Percentiles rank a stretch among this genome's conserved stretches.
phyloP scores from a whole-genome alignment of 805 yeast species.

The Cyberlindnera bimundalis region DNA sequence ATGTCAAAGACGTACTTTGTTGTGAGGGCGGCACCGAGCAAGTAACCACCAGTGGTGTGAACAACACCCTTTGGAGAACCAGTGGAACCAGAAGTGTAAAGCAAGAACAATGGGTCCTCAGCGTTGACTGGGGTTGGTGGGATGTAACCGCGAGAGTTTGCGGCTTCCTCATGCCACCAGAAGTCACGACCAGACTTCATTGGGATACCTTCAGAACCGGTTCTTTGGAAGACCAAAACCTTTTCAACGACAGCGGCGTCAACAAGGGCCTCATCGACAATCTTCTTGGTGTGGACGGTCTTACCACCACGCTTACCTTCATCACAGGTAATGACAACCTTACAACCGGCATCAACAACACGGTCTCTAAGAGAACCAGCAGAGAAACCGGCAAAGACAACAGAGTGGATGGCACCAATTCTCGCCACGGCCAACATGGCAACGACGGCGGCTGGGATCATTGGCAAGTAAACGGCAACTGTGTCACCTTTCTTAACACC shows the following conservation, averaged over 20 bases:
- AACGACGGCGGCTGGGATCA: constrained; percentile 77
- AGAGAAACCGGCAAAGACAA: constrained; percentile 84
- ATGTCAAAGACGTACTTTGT: constrained; percentile 76
- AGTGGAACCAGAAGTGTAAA: constrained; percentile 84
- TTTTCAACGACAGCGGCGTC: constrained; percentile 52
- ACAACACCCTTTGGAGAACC: constrained; percentile 88
- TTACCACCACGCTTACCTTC: constrained; percentile 84
- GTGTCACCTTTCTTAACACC: constrained; percentile 81
- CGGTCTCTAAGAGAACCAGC: constrained; percentile 91
- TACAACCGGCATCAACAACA: constrained; percentile 75
- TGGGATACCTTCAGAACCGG: constrained; percentile 38
- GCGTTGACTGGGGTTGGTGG: constrained; percentile 74
- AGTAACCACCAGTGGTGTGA: constrained; percentile 77
- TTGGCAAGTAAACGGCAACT: constrained; percentile 82
- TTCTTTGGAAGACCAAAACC: constrained; percentile 71
- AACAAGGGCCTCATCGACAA: constrained; percentile 67
- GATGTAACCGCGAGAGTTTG: constrained; percentile 61
- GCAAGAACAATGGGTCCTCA: constrained; percentile 79
- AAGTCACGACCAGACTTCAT: constrained; percentile 44
- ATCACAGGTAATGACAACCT: constrained; percentile 73
- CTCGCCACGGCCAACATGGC: constrained; percentile 75
- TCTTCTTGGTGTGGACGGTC: constrained; percentile 73
- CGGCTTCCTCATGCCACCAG: constrained; percentile 73
- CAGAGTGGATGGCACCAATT: constrained; percentile 82
- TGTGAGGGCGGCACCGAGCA: constrained; percentile 69